Base-by-base conservation (phyloP, 495 filamentous ascomycete species). In the Pseudevernia furfuracea region DNA sequence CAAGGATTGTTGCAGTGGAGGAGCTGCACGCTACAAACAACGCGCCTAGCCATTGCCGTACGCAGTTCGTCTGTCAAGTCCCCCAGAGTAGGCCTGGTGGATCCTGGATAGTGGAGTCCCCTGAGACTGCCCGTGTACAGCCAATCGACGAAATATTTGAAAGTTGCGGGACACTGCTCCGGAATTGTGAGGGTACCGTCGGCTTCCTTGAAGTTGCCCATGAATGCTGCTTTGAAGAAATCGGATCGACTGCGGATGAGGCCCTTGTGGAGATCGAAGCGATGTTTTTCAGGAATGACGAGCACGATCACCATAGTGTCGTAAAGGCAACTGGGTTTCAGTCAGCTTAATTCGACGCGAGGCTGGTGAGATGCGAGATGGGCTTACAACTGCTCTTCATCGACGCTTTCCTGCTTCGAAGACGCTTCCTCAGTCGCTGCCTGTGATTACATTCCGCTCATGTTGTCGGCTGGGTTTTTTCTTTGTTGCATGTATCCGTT, bases 111-210 rank as follows among this genome's bases (percentile, higher is more conserved):
- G 9, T 32, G 21, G 8, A 36, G 8, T 34, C 23, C 25, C 15
- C 28, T 28, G n/a, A 60, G 59, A 41, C n/a, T 60, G 11, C n/a
- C 59, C 1, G 19, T 37, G 39, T 60, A 46, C 17, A 60, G 59
- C 59, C 59, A 60, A 43, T 60, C 25, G 37, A 44, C 37, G n/a
- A 60, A 46, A 9, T 28, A 60, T 14, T 30, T 10, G 12, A 60
- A 60, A 19, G 30, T 43, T 28, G 59, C 9, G 14, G 36, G 12
- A 23, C 25, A 19, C 21, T 60, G 39, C n/a, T 60, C 59, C 11
- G 59, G 59, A 17, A 60, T 30, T 46, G 23, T 25, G 4, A 60
- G 1, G 3, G 25, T 44, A 10, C 38, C 59, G n/a, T 25, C 25
- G 21, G 25, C 21, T 34, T 56, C 52, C 19, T 56, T 32, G 23